These are phyloP conservation scores for Apiospora malaysiana DNA, from an alignment of 2,329 filamentous ascomycete genomes.

Conservation along the genomic window DNA sequence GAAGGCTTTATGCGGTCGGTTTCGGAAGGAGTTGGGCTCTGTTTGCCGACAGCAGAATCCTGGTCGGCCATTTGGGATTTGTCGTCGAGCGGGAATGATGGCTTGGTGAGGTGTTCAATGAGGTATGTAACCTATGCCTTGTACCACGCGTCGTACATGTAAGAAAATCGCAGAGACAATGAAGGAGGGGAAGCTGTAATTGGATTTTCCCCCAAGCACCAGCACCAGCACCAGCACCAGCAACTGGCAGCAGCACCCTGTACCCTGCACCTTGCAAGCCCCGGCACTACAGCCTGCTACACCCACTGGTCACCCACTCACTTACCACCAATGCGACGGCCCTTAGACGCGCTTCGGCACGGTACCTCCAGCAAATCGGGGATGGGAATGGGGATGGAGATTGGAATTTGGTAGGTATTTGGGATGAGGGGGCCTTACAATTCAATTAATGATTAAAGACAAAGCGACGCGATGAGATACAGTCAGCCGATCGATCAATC, in stretches of 20 bases:
- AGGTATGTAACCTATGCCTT: conserved; percentile 6
- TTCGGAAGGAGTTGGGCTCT: conserved; percentile 18
- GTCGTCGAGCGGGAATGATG: conserved; percentile 16
- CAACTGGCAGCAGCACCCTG: conserved; percentile 1
- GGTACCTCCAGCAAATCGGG: not conserved
- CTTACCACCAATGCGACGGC: not conserved
- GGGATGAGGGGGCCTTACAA: not conserved
- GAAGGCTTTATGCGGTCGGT: conserved; percentile 9
- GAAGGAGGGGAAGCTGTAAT: conserved; percentile 17
- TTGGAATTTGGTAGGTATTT: no score
- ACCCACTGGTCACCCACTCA: no score
- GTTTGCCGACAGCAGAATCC: conserved; percentile 7
- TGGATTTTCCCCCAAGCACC: conserved; percentile 5
- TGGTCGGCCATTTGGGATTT: conserved; percentile 16
- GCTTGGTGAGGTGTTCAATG: not conserved
- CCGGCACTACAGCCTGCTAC: not conserved
- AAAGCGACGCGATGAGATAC: not conserved
- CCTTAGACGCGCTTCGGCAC: conserved; percentile 11
- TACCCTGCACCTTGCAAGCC: conserved; percentile 2
- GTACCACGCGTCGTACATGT: conserved; percentile 13
- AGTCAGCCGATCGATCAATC: not conserved
- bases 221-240: not conserved
- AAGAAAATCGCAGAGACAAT: conserved; percentile 12
- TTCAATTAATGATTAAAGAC: not conserved
- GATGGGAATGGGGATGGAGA: not conserved